These are phyloP conservation scores for Nematocida sp. DNA, from an alignment of 371 early-diverging fungal genomes.

Conservation along the genomic window DNA sequence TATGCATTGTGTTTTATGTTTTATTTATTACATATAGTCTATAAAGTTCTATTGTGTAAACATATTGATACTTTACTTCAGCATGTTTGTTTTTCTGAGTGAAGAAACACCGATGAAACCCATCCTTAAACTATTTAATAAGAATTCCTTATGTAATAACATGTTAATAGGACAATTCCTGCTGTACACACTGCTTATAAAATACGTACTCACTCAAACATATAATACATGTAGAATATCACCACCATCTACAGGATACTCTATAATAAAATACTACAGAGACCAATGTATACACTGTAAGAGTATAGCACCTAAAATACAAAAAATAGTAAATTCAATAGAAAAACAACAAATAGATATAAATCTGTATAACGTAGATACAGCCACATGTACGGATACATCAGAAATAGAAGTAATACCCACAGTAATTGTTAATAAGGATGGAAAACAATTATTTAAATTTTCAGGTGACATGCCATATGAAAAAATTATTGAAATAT, in stretches of 20 bases:
- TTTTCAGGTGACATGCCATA: constrained; percentile 58
- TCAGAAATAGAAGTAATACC: constrained; percentile 65
- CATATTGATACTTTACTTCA: constrained; percentile 29
- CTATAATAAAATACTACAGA: constrained; percentile 64
- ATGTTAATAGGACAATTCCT: constrained; percentile 2
- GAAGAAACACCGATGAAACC: constrained; percentile 21
- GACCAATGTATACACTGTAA: constrained; percentile 66
- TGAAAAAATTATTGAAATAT: constrained; percentile 29
- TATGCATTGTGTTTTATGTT: too few relatives aligned
- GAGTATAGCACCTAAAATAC: constrained; percentile 62
- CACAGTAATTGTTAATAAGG: constrained; percentile 64
- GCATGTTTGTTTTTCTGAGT: constrained; percentile 16
- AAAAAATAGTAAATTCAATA: constrained; percentile 61
- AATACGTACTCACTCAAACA: background rate
- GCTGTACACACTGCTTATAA: background rate
- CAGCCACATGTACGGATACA: constrained; percentile 62
- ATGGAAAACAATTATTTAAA: constrained; percentile 58
- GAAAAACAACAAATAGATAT: constrained; percentile 50
- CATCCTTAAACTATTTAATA: constrained; percentile 6
- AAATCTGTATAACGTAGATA: constrained; percentile 63
- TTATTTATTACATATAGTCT: too few relatives aligned
- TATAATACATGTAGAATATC: constrained; percentile 45
- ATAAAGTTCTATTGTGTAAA: background rate
- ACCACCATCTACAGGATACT: constrained; percentile 26
- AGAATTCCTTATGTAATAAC: background rate